Evolutionary conservation across 805 yeast species (phyloP), one percentile per base, ranked within the genome.

Genomic region (Nakazawaea populi): DNA sequence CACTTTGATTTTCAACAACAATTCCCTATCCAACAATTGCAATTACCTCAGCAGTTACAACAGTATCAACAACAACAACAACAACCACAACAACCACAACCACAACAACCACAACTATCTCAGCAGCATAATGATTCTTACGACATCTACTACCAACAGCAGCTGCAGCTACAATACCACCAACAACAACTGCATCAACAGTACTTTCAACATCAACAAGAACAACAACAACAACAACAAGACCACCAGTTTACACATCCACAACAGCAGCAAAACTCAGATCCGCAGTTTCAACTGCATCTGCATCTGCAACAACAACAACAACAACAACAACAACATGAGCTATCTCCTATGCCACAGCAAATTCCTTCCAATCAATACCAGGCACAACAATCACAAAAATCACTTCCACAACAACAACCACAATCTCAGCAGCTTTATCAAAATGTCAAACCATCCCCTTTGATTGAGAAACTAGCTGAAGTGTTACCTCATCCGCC

Each of bases 401-500:
- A 40, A 27, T 53, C 34, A 35, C 52, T 27, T 34, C 56, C 43
- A 42, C 49, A 14, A 44, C 34, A 32, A 37, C 46, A 41, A 38
- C 45, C 39, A 28, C 54, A 45, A 36, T 46, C 32, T 35, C 50
- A 37, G 42, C 42, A 50, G 27, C 44, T 34, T 18, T 30, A 27
- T 3, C 52, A 34, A 34, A 8, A 30, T 35, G 39, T 38, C 3
- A 44, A 37, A 40, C 47, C 44, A 40, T 39, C 52, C 18, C 52
- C 55, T 7, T 39, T 52, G 43, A 37, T 51, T 18, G 51, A 48
- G 34, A 52, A 49, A 30, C 41, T 53, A n/a, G 47, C 52, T 4
- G 32, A 36, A 8, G 52, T 65, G 18, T 60, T 79, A 47, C 77
- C 81, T 4, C 63, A 61, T n/a, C 82, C 83, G 1, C 85, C 84